Percentiles rank a stretch among this genome's conserved stretches.
Evolutionary conservation across 805 yeast genomes (phyloP).

Genomic region (Kluyveromyces siamensis): DNA sequence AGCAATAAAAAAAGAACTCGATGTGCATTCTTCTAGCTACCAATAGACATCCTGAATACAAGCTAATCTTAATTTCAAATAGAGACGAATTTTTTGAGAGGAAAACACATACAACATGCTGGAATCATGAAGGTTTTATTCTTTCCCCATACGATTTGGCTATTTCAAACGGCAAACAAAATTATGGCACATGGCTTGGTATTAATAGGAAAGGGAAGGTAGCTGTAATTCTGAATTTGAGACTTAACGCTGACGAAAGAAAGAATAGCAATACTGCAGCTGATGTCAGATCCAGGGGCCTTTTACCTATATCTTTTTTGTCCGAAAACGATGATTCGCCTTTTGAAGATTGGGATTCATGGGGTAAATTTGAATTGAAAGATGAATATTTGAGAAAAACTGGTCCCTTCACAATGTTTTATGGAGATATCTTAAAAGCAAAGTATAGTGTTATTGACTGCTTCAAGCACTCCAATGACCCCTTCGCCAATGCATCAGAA

Average conservation of each 20-base stretch:
- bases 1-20: background rate
- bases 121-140: conserved; percentile 28
- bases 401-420: conserved; percentile 30
- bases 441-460: conserved; percentile 23
- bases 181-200: conserved; percentile 92
- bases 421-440: conserved; percentile 25
- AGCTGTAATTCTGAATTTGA: conserved; percentile 67
- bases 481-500: conserved; percentile 16
- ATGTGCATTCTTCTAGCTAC: conserved; percentile 81
- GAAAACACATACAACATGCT: conserved; percentile 53
- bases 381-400: conserved; percentile 15
- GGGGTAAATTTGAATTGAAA: conserved; percentile 14
- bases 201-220: conserved; percentile 47
- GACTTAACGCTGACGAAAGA: conserved; percentile 27
- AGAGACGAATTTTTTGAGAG: conserved; percentile 79
- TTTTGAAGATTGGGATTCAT: conserved; percentile 21
- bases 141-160: conserved; percentile 71
- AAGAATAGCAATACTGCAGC: conserved; percentile 3
- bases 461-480: conserved; percentile 22
- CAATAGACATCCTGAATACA: conserved; percentile 60
- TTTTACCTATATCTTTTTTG: conserved; percentile 34
- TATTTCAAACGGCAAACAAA: conserved; percentile 24
- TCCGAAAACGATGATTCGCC: conserved; percentile 15
- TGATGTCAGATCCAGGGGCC: conserved; percentile 34
- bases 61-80: conserved; percentile 70